Percentiles rank a stretch among this genome's conserved stretches.
phyloP scores from a whole-genome alignment of 73 alveolate genomes.

The Durusdinium trenchii region DNA sequence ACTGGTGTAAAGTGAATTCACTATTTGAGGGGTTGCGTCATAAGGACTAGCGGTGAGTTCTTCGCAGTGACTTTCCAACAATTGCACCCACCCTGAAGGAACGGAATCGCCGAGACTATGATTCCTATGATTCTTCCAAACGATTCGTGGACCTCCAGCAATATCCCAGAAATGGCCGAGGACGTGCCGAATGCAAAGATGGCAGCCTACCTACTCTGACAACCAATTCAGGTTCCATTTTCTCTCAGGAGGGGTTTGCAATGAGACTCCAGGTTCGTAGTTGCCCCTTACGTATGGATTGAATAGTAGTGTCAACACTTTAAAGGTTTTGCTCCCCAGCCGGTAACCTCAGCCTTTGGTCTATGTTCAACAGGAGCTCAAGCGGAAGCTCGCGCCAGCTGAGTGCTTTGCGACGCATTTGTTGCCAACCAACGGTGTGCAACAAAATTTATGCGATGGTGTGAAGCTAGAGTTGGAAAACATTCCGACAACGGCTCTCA shows the following conservation, averaged over 20 bases:
- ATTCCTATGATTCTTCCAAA: not conserved
- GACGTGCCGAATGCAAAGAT: not conserved
- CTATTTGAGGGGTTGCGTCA: too few species aligned
- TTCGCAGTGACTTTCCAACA: too few species aligned
- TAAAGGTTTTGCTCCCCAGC: too few species aligned
- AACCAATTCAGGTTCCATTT: not conserved
- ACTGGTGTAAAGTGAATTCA: too few species aligned
- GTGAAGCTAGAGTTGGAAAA: not conserved
- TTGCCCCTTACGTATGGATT: too few species aligned
- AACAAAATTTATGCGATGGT: not conserved
- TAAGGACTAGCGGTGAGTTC: too few species aligned
- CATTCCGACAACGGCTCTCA: not conserved
- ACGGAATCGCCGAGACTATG: constrained; percentile 2
- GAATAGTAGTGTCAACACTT: too few species aligned
- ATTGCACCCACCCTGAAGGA: constrained; percentile 68
- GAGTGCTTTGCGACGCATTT: constrained; percentile 11
- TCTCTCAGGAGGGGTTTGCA: constrained; percentile 15
- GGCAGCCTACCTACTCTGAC: not conserved
- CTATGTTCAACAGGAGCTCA: not conserved
- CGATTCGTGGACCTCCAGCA: constrained; percentile 34
- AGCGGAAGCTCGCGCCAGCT: not conserved
- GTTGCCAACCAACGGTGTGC: not conserved
- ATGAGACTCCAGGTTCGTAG: too few species aligned
- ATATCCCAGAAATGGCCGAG: not conserved
- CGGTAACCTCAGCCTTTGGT: too few species aligned